Conservation (phyloP, 2,329 filamentous ascomycete genomes). For the Cladosporium sp. region DNA sequence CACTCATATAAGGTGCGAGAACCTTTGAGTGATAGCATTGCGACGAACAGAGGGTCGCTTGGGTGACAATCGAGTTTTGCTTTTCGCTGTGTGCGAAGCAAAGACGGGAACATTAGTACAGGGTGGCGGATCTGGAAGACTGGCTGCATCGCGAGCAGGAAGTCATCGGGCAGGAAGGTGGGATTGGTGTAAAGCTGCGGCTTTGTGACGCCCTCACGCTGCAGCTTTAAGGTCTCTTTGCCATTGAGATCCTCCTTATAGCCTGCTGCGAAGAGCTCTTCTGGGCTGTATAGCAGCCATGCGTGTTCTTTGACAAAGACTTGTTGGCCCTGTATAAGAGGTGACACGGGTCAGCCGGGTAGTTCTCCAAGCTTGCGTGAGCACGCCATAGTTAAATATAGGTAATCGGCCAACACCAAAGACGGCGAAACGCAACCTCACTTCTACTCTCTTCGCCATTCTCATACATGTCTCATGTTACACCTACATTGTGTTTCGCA, state of each 20-base stretch:
- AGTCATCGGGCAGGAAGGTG: constrained; percentile 15
- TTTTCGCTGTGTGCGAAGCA: constrained; percentile 8
- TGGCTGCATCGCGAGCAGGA: constrained; percentile 16
- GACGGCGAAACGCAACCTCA: constrained; percentile 1
- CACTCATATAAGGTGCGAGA: constrained; percentile 13
- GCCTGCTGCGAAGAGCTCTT: neutral
- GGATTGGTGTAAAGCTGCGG: constrained; percentile 12
- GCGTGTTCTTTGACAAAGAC: constrained; percentile 10
- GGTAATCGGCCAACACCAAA: neutral
- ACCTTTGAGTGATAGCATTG: neutral
- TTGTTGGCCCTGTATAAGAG: neutral
- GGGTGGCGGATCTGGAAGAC: constrained; percentile 20
- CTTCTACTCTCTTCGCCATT: neutral
- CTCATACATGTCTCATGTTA: neutral
- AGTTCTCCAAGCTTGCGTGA: neutral
- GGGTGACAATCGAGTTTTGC: neutral
- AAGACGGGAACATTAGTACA: constrained; percentile 19
- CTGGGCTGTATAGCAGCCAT: neutral
- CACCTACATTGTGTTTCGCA: neutral
- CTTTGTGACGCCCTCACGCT: neutral
- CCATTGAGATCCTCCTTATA: neutral
- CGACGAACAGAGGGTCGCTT: constrained; percentile 7
- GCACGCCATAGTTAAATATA: constrained; percentile 1
- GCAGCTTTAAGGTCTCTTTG: neutral
- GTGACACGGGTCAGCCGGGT: neutral